Percentiles rank a stretch among this genome's conserved stretches.
Evolutionary conservation across 73 alveolate species (phyloP).

Genomic region (Effrenium voratum): DNA sequence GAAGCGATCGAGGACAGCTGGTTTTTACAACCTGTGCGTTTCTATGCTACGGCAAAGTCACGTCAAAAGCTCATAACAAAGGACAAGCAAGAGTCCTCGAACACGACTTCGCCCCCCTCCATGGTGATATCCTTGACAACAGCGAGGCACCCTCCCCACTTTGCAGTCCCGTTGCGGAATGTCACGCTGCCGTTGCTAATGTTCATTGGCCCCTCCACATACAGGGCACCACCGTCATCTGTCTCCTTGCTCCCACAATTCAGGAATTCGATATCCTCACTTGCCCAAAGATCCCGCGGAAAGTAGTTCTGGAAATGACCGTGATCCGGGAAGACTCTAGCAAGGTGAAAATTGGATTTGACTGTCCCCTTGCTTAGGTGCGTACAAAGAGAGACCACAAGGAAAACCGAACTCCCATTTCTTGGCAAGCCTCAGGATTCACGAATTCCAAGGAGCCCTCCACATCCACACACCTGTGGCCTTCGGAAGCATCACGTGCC

Average conservation of each 20-base stretch:
- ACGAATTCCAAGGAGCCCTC: conserved; percentile 38
- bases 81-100: too few relatives aligned
- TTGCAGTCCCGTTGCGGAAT: not conserved
- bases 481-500: not conserved
- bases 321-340: too few relatives aligned
- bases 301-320: too few relatives aligned
- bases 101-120: conserved; percentile 6
- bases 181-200: conserved; percentile 5
- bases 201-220: conserved; percentile 23
- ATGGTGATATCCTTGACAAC: not conserved
- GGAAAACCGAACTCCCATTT: too few relatives aligned
- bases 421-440: conserved; percentile 15
- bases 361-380: too few relatives aligned
- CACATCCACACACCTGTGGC: conserved; percentile 28
- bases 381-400: too few relatives aligned
- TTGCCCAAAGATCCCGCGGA: too few relatives aligned
- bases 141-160: not conserved
- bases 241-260: conserved; percentile 7
- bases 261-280: conserved; percentile 40
- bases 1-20: too few relatives aligned
- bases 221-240: conserved; percentile 35
- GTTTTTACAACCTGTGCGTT: too few relatives aligned
- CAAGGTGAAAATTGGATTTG: too few relatives aligned
- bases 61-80: too few relatives aligned
- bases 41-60: too few relatives aligned